phyloP scores from a whole-genome alignment of 495 filamentous ascomycete genomes.

The Glutinoglossum americanum region DNA sequence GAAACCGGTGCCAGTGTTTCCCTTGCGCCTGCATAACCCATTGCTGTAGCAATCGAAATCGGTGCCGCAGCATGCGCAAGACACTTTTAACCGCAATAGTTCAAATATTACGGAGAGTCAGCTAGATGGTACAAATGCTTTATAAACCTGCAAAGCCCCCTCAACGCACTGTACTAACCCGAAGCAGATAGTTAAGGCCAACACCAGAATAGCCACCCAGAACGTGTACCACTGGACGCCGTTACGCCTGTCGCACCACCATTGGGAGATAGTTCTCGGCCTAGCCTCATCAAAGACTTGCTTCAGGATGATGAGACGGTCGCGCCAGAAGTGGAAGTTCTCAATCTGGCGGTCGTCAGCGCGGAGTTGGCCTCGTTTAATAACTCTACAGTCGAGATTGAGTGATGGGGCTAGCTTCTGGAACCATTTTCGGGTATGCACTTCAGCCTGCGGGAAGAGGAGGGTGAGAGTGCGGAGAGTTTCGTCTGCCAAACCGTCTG shows the following conservation, averaged over 20 bases:
- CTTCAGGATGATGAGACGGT: constrained; percentile 29
- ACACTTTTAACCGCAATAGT: too few species aligned
- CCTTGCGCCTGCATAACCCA: too few species aligned
- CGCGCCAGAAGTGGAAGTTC: constrained; percentile 26
- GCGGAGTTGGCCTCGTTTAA: constrained; percentile 11
- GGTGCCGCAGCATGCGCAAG: too few species aligned
- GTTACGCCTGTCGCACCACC: constrained; percentile 30
- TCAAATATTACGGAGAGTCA: too few species aligned
- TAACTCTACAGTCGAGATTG: constrained; percentile 8
- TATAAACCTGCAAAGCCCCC: too few species aligned
- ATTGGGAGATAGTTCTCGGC: constrained; percentile 24
- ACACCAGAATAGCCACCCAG: constrained; percentile 28
- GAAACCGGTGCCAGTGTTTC: too few species aligned
- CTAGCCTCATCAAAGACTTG: constrained; percentile 27
- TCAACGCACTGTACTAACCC: constrained; percentile 24
- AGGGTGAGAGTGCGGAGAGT: not conserved
- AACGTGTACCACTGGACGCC: constrained; percentile 32
- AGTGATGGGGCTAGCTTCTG: constrained; percentile 7
- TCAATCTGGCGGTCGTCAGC: constrained; percentile 19
- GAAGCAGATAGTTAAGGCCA: constrained; percentile 27
- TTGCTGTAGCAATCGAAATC: too few species aligned
- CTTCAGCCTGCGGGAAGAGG: not conserved
- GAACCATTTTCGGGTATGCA: not conserved
- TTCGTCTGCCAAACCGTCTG: not conserved
- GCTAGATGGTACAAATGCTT: too few species aligned